Conservation (phyloP, 2,329 filamentous ascomycete species). For the Akanthomyces uredinophilus region DNA sequence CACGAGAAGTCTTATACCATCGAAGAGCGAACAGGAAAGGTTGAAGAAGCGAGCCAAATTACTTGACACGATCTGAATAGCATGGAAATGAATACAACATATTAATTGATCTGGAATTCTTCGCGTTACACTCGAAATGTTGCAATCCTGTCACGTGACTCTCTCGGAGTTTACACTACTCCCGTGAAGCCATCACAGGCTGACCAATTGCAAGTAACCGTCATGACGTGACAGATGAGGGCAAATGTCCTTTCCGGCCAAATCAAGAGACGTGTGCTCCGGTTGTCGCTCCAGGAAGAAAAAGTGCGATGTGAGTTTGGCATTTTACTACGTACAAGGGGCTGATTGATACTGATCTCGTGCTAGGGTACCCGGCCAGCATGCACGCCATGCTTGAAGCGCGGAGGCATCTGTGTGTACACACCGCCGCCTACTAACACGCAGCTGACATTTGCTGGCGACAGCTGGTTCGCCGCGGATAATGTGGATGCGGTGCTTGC, state of each 20-base stretch:
- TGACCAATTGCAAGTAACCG: background rate
- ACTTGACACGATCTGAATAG: background rate
- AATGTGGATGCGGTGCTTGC: background rate
- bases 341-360: background rate
- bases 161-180: conserved; percentile 1
- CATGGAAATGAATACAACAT: background rate
- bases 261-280: conserved; percentile 22
- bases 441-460: background rate
- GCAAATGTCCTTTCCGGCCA: conserved; percentile 25
- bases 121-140: background rate
- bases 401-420: conserved; percentile 22
- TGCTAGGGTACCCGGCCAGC: conserved; percentile 19
- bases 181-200: background rate
- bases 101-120: background rate
- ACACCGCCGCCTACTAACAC: background rate
- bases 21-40: background rate
- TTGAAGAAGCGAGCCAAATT: no score
- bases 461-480: background rate
- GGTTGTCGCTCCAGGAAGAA: conserved; percentile 24
- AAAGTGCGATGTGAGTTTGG: conserved; percentile 21
- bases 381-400: conserved; percentile 19
- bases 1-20: no score
- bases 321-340: no score
- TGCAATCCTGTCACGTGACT: background rate
- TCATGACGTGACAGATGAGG: conserved; percentile 28